Conservation (phyloP, 371 early-diverging fungal species). For the Mucor lusitanicus region DNA sequence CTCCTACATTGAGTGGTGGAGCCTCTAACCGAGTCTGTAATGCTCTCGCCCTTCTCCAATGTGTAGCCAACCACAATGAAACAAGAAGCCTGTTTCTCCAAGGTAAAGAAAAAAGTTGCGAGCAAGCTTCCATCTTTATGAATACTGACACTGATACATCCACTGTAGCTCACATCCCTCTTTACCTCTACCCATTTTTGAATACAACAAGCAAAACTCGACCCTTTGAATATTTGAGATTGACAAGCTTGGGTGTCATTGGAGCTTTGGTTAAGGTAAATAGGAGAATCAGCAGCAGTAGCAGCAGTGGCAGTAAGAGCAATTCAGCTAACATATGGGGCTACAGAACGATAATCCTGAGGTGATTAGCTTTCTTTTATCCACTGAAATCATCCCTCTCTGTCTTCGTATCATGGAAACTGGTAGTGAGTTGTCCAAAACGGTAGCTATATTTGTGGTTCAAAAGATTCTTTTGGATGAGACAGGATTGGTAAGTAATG, state of each 20-base stretch:
- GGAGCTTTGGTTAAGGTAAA: conserved; percentile 93
- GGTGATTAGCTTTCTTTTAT: conserved; percentile 92
- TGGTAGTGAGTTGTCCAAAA: conserved; percentile 95
- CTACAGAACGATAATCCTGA: conserved; percentile 90
- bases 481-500: conserved; percentile 78
- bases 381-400: conserved; percentile 98
- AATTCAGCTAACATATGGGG: background rate
- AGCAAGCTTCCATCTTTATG: background rate
- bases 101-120: conserved; percentile 44
- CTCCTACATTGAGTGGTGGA: conserved; percentile 85
- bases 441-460: conserved; percentile 98
- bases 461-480: conserved; percentile 95
- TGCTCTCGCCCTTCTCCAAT: conserved; percentile 93
- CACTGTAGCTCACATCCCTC: conserved; percentile 86
- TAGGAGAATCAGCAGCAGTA: background rate
- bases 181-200: conserved; percentile 97
- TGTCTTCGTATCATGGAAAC: conserved; percentile 98
- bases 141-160: background rate
- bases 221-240: conserved; percentile 93
- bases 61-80: conserved; percentile 93
- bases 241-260: conserved; percentile 94
- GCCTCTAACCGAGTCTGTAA: conserved; percentile 96
- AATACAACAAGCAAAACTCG: conserved; percentile 95
- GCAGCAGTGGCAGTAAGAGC: too few species aligned
- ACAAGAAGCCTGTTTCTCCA: conserved; percentile 88